Evolutionary conservation across 805 yeast species (phyloP).

Genomic region (Cyberlindnera suaveolens): DNA sequence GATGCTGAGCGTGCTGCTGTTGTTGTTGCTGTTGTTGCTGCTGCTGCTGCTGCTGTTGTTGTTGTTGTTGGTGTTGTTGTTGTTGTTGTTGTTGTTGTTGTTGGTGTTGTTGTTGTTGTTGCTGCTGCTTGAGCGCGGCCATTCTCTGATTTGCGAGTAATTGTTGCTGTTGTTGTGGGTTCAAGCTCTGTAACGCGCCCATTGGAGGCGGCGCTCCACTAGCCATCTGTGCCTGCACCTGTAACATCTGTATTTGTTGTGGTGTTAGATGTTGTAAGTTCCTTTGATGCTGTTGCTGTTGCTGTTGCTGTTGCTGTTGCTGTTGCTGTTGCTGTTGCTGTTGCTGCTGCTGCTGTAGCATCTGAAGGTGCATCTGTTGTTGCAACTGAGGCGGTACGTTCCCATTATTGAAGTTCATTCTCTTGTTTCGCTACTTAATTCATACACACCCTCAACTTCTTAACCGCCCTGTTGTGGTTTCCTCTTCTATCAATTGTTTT

Average conservation of each 20-base stretch:
- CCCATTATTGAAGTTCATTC: slow-evolving; percentile 8
- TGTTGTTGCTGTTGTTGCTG: slow-evolving; percentile 24
- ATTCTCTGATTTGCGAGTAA: slow-evolving; percentile 14
- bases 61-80: slow-evolving; percentile 16
- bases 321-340: no score
- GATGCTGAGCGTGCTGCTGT: neutral
- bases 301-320: slow-evolving; percentile 8
- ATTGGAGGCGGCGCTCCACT: slow-evolving; percentile 1
- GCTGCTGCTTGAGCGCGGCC: slow-evolving; percentile 17
- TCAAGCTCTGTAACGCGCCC: neutral
- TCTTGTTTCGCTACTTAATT: neutral
- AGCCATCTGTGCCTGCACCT: slow-evolving; percentile 6
- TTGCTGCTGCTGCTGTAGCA: slow-evolving; percentile 14
- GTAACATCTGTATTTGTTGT: slow-evolving; percentile 5
- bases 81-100: slow-evolving; percentile 15
- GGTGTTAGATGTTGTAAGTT: slow-evolving; percentile 1
- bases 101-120: slow-evolving; percentile 9
- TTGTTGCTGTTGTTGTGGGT: slow-evolving; percentile 19
- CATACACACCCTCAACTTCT: no score
- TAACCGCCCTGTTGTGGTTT: no score
- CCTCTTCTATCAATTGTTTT: no score
- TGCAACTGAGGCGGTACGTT: slow-evolving; percentile 16
- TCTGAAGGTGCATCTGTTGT: slow-evolving; percentile 19
- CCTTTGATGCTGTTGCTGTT: neutral
- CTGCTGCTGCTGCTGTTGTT: slow-evolving; percentile 27